Percentiles rank a stretch among this genome's conserved stretches.
Evolutionary conservation across 2,329 filamentous ascomycete genomes (phyloP).

Genomic region (Teratosphaeriaceae sp.): DNA sequence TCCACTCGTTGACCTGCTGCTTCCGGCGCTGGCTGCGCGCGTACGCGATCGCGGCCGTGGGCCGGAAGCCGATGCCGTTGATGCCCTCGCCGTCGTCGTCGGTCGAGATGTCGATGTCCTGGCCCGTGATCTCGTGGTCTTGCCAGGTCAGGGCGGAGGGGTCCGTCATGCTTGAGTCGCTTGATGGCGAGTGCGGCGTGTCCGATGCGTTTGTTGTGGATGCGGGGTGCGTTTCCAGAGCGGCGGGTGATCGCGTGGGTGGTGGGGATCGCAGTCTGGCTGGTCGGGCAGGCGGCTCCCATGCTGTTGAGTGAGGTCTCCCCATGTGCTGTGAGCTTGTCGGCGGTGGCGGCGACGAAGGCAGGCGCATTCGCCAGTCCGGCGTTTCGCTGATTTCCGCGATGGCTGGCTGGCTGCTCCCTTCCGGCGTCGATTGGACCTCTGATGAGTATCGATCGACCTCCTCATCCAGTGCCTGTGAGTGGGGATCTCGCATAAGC

Average conservation of each 20-base stretch:
- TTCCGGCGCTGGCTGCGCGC: conserved; percentile 49
- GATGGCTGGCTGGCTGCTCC: neutral
- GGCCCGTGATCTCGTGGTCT: conserved; percentile 56
- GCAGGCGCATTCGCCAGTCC: conserved; percentile 11
- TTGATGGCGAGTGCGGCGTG: neutral
- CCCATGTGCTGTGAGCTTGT: neutral
- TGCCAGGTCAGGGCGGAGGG: conserved; percentile 44
- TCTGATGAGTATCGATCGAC: conserved; percentile 3
- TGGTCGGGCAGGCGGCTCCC: too few species aligned
- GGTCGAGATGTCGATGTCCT: conserved; percentile 47
- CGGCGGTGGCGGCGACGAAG: conserved; percentile 2
- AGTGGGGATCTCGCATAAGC: conserved; percentile 11
- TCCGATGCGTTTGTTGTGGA: neutral
- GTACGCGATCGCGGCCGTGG: conserved; percentile 53
- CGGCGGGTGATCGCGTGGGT: neutral
- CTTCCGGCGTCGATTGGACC: neutral
- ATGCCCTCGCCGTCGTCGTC: conserved; percentile 58
- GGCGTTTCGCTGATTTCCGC: conserved; percentile 16
- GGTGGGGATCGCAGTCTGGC: neutral
- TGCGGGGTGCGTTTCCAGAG: neutral
- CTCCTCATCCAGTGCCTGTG: neutral
- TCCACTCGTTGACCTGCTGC: conserved; percentile 55
- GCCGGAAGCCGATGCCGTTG: conserved; percentile 58
- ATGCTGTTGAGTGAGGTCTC: too few species aligned
- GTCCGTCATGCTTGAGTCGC: neutral